Conservation (phyloP, 163 green algal species). For the Scenedesmus sp. region DNA sequence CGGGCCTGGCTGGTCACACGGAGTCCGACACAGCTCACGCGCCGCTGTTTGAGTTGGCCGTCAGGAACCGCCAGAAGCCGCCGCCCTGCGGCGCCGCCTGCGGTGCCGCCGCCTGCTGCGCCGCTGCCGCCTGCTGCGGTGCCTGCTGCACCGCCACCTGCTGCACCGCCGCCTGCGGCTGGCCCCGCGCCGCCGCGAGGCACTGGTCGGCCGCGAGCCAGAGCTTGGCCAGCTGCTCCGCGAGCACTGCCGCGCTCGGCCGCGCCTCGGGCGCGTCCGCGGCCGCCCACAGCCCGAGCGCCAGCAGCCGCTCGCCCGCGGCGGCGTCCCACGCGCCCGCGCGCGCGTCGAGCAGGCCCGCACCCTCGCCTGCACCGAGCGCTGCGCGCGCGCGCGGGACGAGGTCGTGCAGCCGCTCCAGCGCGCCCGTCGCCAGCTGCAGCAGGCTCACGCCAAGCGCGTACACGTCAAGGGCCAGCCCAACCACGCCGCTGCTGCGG, state of each 20-base stretch:
- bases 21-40: too few species aligned
- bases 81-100: background rate
- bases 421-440: constrained; percentile 38
- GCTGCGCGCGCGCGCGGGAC: constrained; percentile 13
- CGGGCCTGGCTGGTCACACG: too few species aligned
- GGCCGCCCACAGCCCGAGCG: constrained; percentile 35
- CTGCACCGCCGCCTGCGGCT: background rate
- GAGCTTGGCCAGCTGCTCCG: constrained; percentile 36
- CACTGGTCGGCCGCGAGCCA: constrained; percentile 20
- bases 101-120: background rate
- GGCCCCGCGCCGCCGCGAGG: background rate
- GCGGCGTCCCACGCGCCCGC: constrained; percentile 37
- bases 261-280: background rate
- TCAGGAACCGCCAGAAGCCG: constrained; percentile 33
- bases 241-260: background rate
- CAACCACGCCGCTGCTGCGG: background rate
- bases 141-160: background rate
- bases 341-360: constrained; percentile 8
- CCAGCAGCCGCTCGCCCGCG: constrained; percentile 39
- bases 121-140: background rate
- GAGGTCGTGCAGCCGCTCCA: constrained; percentile 20
- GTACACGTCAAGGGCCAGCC: constrained; percentile 33
- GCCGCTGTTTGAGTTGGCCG: too few species aligned
- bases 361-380: background rate
- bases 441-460: constrained; percentile 41